Conservation (phyloP, 305 asterid genomes). For the Rubia peregrina region DNA sequence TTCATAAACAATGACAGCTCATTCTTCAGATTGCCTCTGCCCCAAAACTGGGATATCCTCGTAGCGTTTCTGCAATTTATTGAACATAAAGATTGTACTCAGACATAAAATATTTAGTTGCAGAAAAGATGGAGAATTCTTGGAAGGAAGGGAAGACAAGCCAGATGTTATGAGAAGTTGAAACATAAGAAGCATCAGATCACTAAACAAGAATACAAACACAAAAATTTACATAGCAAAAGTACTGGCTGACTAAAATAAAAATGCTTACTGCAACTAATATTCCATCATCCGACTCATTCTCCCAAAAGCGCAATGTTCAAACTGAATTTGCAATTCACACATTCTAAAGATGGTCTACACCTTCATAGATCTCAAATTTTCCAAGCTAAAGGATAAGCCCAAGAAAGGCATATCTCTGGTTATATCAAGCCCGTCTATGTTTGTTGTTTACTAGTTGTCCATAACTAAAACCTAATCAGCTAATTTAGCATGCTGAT, state of each 20-base stretch:
- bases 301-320: background rate
- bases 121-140: background rate
- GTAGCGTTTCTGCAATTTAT: conserved; percentile 56
- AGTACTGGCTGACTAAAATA: background rate
- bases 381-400: background rate
- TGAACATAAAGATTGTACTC: conserved; percentile 9
- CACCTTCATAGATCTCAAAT: background rate
- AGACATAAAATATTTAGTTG: background rate
- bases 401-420: background rate
- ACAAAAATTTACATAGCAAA: background rate
- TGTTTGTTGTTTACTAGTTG: background rate
- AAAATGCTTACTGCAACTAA: background rate
- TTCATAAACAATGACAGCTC: conserved; percentile 6
- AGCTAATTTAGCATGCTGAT: background rate
- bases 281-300: background rate
- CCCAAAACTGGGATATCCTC: conserved; percentile 82
- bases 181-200: background rate
- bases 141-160: background rate
- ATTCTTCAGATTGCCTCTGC: conserved; percentile 62
- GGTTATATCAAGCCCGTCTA: background rate
- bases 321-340: background rate
- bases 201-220: no score
- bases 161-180: background rate
- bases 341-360: background rate
- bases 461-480: background rate